Evolutionary conservation across 2,329 filamentous ascomycete genomes (phyloP).

Genomic region (Helicocarpus griseus): DNA sequence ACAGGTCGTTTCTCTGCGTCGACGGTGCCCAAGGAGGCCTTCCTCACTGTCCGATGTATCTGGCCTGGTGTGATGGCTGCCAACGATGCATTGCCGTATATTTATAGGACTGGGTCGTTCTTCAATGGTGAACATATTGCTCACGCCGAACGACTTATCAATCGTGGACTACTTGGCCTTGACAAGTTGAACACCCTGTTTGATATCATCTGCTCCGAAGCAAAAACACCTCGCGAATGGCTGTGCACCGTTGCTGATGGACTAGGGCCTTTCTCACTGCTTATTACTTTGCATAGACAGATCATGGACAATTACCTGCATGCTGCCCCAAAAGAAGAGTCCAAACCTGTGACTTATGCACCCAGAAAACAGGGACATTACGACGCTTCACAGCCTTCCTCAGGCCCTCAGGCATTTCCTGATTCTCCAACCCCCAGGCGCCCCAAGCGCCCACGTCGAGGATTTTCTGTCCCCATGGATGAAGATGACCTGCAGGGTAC

Average conservation of each 20-base stretch:
- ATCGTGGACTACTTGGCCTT: neutral
- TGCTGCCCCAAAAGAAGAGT: neutral
- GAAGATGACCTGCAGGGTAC: neutral
- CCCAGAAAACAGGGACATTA: constrained; percentile 1
- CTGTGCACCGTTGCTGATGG: constrained; percentile 6
- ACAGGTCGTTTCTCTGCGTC: constrained; percentile 7
- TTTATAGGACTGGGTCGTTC: neutral
- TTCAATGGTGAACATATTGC: constrained; percentile 3
- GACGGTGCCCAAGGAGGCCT: constrained; percentile 5
- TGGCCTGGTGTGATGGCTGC: neutral
- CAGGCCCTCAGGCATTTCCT: neutral
- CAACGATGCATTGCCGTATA: neutral
- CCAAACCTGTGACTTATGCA: neutral
- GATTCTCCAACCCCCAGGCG: neutral
- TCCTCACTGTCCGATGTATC: constrained; percentile 4
- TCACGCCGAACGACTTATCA: neutral
- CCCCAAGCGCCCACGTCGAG: neutral
- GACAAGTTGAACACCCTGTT: constrained; percentile 4
- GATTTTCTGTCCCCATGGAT: neutral
- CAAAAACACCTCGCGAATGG: constrained; percentile 3
- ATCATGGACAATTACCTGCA: constrained; percentile 3
- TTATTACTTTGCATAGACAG: constrained; percentile 7
- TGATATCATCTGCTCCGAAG: constrained; percentile 3
- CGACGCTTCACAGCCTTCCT: neutral
- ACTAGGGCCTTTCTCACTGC: constrained; percentile 9